Percentiles rank a stretch among this genome's conserved stretches.
phyloP scores from a whole-genome alignment of 1,284 basidiomycete species.

The Austropuccinia psidii region DNA sequence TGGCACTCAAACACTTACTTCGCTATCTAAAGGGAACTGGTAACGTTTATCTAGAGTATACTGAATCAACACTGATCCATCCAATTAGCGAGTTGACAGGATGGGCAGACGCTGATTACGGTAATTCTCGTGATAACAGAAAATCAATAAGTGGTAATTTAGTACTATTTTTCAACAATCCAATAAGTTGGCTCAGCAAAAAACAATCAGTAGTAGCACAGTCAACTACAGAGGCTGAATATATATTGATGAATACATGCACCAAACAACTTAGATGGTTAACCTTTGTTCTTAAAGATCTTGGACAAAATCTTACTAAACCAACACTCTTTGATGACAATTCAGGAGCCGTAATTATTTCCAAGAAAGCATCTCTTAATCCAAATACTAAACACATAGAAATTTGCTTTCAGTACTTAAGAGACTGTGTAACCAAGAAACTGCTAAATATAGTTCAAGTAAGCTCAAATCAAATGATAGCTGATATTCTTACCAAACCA shows the following conservation, averaged over 20 bases:
- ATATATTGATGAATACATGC: neutral
- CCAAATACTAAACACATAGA: constrained; percentile 11
- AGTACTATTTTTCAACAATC: neutral
- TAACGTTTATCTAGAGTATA: neutral
- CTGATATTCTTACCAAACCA: neutral
- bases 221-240: neutral
- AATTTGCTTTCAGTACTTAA: constrained; percentile 12
- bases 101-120: constrained; percentile 10
- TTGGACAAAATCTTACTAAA: neutral
- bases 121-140: neutral
- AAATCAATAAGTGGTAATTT: neutral
- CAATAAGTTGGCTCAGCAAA: neutral
- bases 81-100: neutral
- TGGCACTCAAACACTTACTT: neutral
- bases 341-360: neutral
- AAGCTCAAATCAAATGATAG: neutral
- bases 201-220: neutral
- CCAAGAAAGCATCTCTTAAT: neutral
- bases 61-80: neutral
- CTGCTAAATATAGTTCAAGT: neutral
- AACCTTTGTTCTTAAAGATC: neutral
- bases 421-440: neutral
- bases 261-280: constrained; percentile 8
- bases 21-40: neutral
- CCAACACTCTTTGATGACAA: neutral